Evolutionary conservation across 1,284 basidiomycete species (phyloP).

Genomic region (Cryptococcus maquisensis): DNA sequence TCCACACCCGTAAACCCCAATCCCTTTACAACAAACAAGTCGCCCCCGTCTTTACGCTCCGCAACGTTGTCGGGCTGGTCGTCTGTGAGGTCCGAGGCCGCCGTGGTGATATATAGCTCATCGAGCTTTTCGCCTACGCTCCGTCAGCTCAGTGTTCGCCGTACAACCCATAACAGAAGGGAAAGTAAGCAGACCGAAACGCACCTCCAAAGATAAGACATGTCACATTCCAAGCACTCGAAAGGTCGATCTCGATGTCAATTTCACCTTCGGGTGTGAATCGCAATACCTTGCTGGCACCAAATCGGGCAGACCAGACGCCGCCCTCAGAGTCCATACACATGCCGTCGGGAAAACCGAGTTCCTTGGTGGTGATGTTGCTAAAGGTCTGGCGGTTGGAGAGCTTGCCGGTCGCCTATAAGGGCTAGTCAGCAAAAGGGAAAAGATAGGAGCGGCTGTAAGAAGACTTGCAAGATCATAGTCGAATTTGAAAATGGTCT

Average conservation of each 20-base stretch:
- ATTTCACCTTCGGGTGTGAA: slow-evolving; percentile 14
- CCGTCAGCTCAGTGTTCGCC: slow-evolving; percentile 10
- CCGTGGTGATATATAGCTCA: slow-evolving; percentile 29
- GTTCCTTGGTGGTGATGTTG: slow-evolving; percentile 5
- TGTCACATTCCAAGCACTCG: slow-evolving; percentile 19
- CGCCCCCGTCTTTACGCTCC: slow-evolving; percentile 18
- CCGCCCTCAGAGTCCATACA: slow-evolving; percentile 19
- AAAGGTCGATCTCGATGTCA: slow-evolving; percentile 21
- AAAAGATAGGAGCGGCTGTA: background rate
- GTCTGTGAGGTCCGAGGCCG: slow-evolving; percentile 12
- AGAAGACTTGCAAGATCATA: slow-evolving; percentile 13
- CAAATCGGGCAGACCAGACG: slow-evolving; percentile 24
- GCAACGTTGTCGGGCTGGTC: slow-evolving; percentile 5
- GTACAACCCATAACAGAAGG: slow-evolving; percentile 7
- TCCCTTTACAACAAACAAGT: slow-evolving; percentile 22
- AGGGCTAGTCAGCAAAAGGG: background rate
- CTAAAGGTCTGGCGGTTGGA: slow-evolving; percentile 14
- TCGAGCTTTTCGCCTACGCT: slow-evolving; percentile 18
- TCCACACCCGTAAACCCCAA: slow-evolving; percentile 26
- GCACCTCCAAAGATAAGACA: slow-evolving; percentile 32
- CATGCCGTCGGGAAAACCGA: slow-evolving; percentile 22
- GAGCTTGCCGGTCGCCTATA: slow-evolving; percentile 10
- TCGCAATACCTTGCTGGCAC: slow-evolving; percentile 18
- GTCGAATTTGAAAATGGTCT: slow-evolving; percentile 20
- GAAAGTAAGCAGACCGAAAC: slow-evolving; percentile 3